These are phyloP conservation scores for Sedum album DNA, from an alignment of 164 flowering plant species.

Conservation along the genomic window DNA sequence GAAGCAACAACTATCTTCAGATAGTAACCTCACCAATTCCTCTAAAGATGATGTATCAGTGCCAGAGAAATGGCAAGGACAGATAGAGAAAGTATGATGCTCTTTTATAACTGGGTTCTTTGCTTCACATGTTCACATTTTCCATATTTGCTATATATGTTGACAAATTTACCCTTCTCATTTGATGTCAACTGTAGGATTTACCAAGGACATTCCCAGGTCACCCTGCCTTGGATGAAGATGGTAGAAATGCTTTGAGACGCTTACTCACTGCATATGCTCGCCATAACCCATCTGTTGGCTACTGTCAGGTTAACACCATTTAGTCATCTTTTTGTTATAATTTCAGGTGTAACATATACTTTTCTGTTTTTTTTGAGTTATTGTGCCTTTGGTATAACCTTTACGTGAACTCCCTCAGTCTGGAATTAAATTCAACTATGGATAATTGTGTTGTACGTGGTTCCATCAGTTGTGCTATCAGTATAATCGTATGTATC, in stretches of 20 bases:
- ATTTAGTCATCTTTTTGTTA: neutral
- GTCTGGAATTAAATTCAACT: neutral
- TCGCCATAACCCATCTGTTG: conserved; percentile 94
- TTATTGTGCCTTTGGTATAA: neutral
- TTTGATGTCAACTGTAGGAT: conserved; percentile 50
- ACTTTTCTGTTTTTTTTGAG: neutral
- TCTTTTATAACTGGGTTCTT: neutral
- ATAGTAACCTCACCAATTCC: conserved; percentile 22
- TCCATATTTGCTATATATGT: conserved; percentile 15
- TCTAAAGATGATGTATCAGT: conserved; percentile 20
- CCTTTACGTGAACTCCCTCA: neutral
- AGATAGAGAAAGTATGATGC: conserved; percentile 82
- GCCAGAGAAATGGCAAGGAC: conserved; percentile 88
- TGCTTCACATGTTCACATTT: neutral
- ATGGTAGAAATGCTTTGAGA: conserved; percentile 93
- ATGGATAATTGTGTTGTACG: no score
- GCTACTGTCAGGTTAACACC: conserved; percentile 86
- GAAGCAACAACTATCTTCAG: conserved; percentile 17
- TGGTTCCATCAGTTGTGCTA: no score
- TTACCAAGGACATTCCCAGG: conserved; percentile 98
- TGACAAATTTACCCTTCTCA: conserved; percentile 5
- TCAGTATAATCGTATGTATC: no score
- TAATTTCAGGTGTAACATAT: neutral
- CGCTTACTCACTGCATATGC: conserved; percentile 96
- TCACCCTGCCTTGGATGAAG: conserved; percentile 96